A percentile compares a stretch with the other conserved stretches of the same genome.
Conservation (phyloP, 225 moss, liverwort and hornwort species). For the Bryum argenteum region DNA sequence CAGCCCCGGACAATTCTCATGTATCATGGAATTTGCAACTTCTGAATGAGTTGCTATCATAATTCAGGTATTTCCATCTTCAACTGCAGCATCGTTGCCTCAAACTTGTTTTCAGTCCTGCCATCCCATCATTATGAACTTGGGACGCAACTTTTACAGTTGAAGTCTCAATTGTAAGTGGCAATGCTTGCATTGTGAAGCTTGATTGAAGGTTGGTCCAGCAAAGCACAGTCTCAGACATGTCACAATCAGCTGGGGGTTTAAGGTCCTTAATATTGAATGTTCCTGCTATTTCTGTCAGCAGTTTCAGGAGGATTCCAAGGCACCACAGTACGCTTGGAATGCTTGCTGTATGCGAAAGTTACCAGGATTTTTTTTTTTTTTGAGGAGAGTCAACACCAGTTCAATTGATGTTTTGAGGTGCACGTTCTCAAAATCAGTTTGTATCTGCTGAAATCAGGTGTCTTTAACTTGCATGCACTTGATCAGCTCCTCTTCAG, state of each 20-base stretch:
- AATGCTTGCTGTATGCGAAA: background rate
- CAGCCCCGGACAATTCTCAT: constrained; percentile 13
- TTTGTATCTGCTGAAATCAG: background rate
- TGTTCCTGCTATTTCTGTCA: background rate
- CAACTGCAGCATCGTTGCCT: background rate
- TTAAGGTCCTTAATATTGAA: no score
- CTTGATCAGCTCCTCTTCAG: constrained; percentile 10
- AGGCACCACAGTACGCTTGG: no score
- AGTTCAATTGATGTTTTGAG: background rate
- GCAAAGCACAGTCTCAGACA: background rate
- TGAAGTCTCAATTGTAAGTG: background rate
- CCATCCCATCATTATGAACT: no score
- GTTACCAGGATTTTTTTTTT: background rate
- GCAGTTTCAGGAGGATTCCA: background rate
- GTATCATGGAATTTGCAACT: background rate
- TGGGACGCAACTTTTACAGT: no score
- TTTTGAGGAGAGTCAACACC: background rate
- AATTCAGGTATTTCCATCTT: background rate
- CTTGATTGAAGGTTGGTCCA: no score
- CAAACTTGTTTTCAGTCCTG: no score
- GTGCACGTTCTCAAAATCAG: background rate
- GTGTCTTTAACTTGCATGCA: background rate
- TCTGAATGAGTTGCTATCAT: background rate
- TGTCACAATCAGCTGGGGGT: background rate
- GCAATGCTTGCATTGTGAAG: background rate